Base-by-base conservation (phyloP, 257 asterid genomes). In the Mentha longifolia region DNA sequence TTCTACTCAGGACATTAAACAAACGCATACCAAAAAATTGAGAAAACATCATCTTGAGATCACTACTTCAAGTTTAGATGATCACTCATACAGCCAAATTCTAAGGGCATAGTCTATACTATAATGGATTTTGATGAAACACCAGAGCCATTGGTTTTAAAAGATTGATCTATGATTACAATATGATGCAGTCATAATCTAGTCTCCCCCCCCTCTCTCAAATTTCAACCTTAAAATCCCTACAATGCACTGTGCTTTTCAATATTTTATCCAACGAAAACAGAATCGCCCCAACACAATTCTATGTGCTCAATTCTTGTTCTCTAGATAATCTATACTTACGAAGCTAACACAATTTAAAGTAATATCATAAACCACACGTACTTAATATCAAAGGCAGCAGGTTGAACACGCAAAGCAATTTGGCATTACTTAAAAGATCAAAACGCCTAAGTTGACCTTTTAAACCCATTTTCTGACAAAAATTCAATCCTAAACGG, bases 1-100 rank as follows among this genome's bases (percentile, higher is more conserved):
- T 61, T 25, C 55, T 43, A 52, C 11, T 20, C 12, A 47, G 17
- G 54, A 11, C 37, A 59, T 64, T 59, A 37, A 33, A 12, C 57
- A 16, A 19, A 74, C 49, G 22, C 52, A 65, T 46, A 33, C 50
- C 68, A 47, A 56, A 47, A 56, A 46, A 22, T 45, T 43, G 15
- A 62, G 68, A 15, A 31, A 59, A 13, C 4, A 11, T 59, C 9
- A 7, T 22, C 15, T 3, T 31, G 30, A 14, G 14, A 30, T 59
- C 45, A 28, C 17, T 59, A 49, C 16, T 65, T 65, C 43, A 15
- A n/a, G n/a, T n/a, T n/a, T 16, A 30, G 47, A 31, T 66, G 15
- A 30, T 6, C 14, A 30, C 41, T 22, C 16, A 2, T 0, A 37
- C 31, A 19, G 33, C 13, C 35, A 6, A 35, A 37, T 16, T 39